Evolutionary conservation across 1,139 yeast genomes (phyloP).

Genomic region (Zygosaccharomyces sapae): DNA sequence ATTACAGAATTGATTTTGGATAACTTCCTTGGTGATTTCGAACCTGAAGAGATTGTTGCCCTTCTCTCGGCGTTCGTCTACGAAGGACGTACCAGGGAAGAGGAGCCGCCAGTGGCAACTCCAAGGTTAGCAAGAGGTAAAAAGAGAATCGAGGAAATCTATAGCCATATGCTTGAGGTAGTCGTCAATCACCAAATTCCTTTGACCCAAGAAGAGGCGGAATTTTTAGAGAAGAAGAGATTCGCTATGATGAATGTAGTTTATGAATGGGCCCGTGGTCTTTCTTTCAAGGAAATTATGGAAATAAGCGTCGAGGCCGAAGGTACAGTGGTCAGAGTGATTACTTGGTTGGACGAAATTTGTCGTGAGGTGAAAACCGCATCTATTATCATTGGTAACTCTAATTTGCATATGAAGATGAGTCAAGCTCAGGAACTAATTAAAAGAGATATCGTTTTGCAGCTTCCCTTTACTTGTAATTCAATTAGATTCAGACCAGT

Average conservation of each 20-base stretch:
- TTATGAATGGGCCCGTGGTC: constrained; percentile 97
- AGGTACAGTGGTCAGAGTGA: constrained; percentile 97
- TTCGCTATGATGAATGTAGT: constrained; percentile 91
- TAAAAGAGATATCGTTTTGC: constrained; percentile 97
- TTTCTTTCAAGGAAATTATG: constrained; percentile 88
- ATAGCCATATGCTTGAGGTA: constrained; percentile 56
- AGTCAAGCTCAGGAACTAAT: constrained; percentile 88
- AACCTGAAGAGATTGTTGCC: constrained; percentile 95
- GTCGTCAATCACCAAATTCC: constrained; percentile 67
- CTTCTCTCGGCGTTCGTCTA: constrained; percentile 86
- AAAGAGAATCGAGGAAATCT: constrained; percentile 63
- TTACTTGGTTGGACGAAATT: constrained; percentile 87
- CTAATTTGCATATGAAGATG: constrained; percentile 82
- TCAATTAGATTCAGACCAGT: not conserved
- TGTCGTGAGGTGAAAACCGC: constrained; percentile 95
- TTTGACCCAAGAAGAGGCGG: constrained; percentile 79
- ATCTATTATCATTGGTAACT: constrained; percentile 90
- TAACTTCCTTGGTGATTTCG: constrained; percentile 87
- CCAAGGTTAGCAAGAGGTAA: constrained; percentile 83
- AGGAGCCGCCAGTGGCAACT: constrained; percentile 60
- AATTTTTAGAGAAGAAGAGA: constrained; percentile 74
- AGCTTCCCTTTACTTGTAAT: constrained; percentile 79
- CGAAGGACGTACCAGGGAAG: constrained; percentile 67
- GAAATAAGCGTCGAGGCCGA: constrained; percentile 85
- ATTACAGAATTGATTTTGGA: constrained; percentile 85